phyloP scores from a whole-genome alignment of 306 rosid genomes.

The Prunus campanulata region DNA sequence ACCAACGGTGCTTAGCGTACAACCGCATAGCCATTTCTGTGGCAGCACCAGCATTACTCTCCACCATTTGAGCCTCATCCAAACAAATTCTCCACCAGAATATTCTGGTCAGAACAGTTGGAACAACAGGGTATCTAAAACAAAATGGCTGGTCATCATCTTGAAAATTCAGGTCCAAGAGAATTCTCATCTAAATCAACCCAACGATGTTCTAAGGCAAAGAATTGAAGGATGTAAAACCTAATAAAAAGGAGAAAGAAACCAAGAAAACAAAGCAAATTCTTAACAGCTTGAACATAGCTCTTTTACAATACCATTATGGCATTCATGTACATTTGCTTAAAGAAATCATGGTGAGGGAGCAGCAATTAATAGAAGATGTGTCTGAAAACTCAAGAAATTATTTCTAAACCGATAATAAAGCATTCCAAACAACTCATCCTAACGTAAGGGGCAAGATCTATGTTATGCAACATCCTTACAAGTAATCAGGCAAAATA shows the following conservation, averaged over 20 bases:
- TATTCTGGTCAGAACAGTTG: slow-evolving; percentile 88
- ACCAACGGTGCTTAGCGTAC: slow-evolving; percentile 81
- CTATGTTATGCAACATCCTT: background rate
- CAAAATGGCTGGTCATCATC: slow-evolving; percentile 11
- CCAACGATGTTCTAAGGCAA: background rate
- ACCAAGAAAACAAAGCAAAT: background rate
- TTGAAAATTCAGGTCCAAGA: slow-evolving; percentile 10
- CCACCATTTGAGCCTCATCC: slow-evolving; percentile 99
- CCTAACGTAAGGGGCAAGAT: background rate
- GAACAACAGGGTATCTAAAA: slow-evolving; percentile 85
- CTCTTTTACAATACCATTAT: slow-evolving; percentile 1
- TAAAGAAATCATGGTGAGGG: background rate
- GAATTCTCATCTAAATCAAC: slow-evolving; percentile 2
- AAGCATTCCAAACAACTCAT: background rate
- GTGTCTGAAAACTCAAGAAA: background rate
- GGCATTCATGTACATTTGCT: background rate
- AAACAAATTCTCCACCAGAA: slow-evolving; percentile 98
- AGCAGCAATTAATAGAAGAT: background rate
- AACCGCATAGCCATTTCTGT: slow-evolving; percentile 92
- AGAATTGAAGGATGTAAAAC: background rate
- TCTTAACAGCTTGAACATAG: background rate
- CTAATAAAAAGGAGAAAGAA: background rate
- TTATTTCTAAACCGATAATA: background rate
- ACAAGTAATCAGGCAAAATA: background rate
- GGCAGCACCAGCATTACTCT: slow-evolving; percentile 76